Evolutionary conservation across 169 alveolate genomes (phyloP).

Genomic region (Babesia bovis): DNA sequence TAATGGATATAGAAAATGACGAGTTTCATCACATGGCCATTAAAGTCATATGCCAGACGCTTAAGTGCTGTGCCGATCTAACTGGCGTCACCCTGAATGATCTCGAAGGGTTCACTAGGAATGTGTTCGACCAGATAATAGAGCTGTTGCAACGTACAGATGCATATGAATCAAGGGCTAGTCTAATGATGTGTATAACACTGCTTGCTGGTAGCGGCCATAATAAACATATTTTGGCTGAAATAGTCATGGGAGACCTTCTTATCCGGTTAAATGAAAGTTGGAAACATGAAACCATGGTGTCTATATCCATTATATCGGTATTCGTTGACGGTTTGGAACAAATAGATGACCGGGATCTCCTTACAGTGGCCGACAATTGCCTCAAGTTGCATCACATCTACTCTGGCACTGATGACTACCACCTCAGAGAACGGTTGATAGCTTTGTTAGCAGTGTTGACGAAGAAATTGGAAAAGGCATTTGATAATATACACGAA

Average conservation of each 20-base stretch:
- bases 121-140: slow-evolving; percentile 18
- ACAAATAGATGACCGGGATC: slow-evolving; percentile 13
- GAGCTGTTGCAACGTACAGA: slow-evolving; percentile 11
- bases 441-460: slow-evolving; percentile 13
- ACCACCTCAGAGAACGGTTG: slow-evolving; percentile 39
- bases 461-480: neutral
- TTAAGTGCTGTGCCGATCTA: neutral
- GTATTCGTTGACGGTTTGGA: slow-evolving; percentile 26
- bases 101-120: slow-evolving; percentile 1
- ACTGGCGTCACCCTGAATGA: neutral
- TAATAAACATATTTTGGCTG: slow-evolving; percentile 1
- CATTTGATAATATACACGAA: slow-evolving; percentile 6
- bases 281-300: slow-evolving; percentile 34
- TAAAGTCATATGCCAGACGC: slow-evolving; percentile 34
- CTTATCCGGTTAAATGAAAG: slow-evolving; percentile 25
- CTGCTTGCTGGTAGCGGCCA: slow-evolving; percentile 28
- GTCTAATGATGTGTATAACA: slow-evolving; percentile 23
- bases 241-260: slow-evolving; percentile 17
- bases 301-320: slow-evolving; percentile 12
- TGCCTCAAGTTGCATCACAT: slow-evolving; percentile 30
- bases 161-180: slow-evolving; percentile 10
- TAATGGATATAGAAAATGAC: slow-evolving; percentile 5
- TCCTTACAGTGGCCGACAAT: slow-evolving; percentile 30
- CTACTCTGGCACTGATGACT: slow-evolving; percentile 43
- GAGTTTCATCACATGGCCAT: slow-evolving; percentile 32